These are phyloP conservation scores for Flaveria robusta DNA, from an alignment of 129 eudicot species.

Conservation along the genomic window DNA sequence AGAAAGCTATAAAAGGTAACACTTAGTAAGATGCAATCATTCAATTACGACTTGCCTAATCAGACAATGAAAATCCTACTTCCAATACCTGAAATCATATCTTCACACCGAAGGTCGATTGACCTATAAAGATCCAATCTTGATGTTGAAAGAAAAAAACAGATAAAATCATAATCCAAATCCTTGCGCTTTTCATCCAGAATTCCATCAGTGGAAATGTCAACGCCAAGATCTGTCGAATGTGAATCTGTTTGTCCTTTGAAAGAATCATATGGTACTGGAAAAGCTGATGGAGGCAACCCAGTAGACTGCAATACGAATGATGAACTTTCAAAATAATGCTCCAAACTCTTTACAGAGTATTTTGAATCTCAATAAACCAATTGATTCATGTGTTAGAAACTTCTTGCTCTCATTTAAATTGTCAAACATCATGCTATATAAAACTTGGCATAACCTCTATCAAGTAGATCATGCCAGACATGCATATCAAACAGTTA, in stretches of 20 bases:
- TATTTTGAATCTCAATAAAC: constrained; percentile 12
- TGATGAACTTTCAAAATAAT: constrained; percentile 16
- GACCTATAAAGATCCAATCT: constrained; percentile 84
- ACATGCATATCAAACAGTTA: not conserved
- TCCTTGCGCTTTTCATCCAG: constrained; percentile 48
- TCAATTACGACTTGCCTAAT: not conserved
- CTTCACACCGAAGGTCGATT: constrained; percentile 93
- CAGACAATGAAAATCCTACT: constrained; percentile 6
- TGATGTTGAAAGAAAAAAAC: constrained; percentile 82
- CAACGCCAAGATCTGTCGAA: constrained; percentile 31
- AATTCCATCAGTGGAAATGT: constrained; percentile 33
- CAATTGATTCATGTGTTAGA: not conserved
- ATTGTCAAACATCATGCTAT: not conserved
- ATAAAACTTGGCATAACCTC: constrained; percentile 17
- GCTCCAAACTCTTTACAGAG: not conserved
- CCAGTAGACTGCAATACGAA: constrained; percentile 69
- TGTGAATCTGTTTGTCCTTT: constrained; percentile 46
- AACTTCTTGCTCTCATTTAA: not conserved
- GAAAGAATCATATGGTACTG: constrained; percentile 81
- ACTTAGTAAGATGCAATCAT: constrained; percentile 16
- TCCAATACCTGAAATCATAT: constrained; percentile 81
- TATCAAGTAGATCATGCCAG: constrained; percentile 15
- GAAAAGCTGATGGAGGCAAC: constrained; percentile 80
- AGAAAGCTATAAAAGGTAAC: not conserved
- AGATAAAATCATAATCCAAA: constrained; percentile 84